Percentiles rank a stretch among this genome's conserved stretches.
These are phyloP conservation scores for Rhizopus sp. DNA, from an alignment of 371 early-diverging fungal genomes.

Conservation along the genomic window DNA sequence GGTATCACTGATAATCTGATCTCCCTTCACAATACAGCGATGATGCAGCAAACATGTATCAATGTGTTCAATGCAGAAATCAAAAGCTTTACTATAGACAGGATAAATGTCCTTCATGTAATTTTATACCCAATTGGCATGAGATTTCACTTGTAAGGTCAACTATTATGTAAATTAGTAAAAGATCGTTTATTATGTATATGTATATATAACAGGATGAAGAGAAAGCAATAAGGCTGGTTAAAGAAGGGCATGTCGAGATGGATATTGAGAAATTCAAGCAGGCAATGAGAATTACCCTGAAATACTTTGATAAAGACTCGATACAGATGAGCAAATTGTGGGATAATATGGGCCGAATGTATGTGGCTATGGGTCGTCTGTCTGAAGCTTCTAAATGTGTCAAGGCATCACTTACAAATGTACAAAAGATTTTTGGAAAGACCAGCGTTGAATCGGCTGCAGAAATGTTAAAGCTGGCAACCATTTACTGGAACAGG, in stretches of 20 bases:
- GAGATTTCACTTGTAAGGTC: no score
- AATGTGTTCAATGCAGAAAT: no score
- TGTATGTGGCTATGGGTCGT: conserved; percentile 10
- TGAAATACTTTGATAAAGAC: conserved; percentile 16
- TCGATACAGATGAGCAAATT: conserved; percentile 24
- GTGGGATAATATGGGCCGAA: conserved; percentile 23
- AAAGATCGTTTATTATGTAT: no score
- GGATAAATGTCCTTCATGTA: no score
- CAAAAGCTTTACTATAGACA: no score
- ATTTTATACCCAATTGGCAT: no score
- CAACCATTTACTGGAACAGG: conserved; percentile 26
- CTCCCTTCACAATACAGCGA: neutral
- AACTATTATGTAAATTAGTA: no score
- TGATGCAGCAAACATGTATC: neutral
- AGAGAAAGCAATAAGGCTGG: no score
- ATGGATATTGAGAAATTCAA: neutral
- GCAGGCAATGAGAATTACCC: conserved; percentile 7
- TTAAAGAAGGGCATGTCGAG: neutral
- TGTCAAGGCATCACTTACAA: conserved; percentile 19
- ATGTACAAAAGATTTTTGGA: conserved; percentile 26
- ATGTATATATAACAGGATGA: no score
- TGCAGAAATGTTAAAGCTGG: conserved; percentile 36
- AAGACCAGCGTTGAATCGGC: conserved; percentile 30
- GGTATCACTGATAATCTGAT: neutral
- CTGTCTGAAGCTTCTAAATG: conserved; percentile 18